phyloP scores from a whole-genome alignment of 176 grass and related monocot species.

The Avena eriantha region DNA sequence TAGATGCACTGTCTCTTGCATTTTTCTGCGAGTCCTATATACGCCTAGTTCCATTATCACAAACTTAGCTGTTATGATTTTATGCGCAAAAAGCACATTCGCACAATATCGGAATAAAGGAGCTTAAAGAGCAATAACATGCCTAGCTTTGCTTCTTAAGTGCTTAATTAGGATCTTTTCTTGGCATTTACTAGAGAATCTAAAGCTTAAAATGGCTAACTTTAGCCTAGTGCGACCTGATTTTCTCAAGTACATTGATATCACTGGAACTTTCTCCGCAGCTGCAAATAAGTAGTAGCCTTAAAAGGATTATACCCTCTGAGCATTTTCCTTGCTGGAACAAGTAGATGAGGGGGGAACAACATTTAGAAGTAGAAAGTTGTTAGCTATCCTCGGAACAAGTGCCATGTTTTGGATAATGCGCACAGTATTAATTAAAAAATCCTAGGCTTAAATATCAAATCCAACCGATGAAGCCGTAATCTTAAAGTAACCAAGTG shows the following conservation, averaged over 20 bases:
- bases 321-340: conserved; percentile 39
- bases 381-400: conserved; percentile 57
- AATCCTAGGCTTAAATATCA: neutral
- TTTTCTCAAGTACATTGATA: conserved; percentile 10
- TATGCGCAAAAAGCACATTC: conserved; percentile 41
- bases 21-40: conserved; percentile 32
- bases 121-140: conserved; percentile 5
- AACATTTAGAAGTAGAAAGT: conserved; percentile 41
- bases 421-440: conserved; percentile 21
- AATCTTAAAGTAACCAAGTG: conserved; percentile 38
- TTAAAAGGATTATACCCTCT: conserved; percentile 24
- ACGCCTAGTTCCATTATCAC: conserved; percentile 22
- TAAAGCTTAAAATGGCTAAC: conserved; percentile 17
- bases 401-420: conserved; percentile 39
- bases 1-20: conserved; percentile 30
- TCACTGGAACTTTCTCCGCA: neutral
- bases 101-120: conserved; percentile 31
- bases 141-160: conserved; percentile 15
- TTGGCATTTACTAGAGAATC: conserved; percentile 40
- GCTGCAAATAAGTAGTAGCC: neutral
- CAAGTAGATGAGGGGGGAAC: conserved; percentile 23
- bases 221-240: conserved; percentile 28
- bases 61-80: conserved; percentile 52
- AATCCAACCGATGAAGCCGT: conserved; percentile 35
- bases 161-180: conserved; percentile 19